phyloP scores from a whole-genome alignment of 495 filamentous ascomycete species.

The Hamigera avellanea region DNA sequence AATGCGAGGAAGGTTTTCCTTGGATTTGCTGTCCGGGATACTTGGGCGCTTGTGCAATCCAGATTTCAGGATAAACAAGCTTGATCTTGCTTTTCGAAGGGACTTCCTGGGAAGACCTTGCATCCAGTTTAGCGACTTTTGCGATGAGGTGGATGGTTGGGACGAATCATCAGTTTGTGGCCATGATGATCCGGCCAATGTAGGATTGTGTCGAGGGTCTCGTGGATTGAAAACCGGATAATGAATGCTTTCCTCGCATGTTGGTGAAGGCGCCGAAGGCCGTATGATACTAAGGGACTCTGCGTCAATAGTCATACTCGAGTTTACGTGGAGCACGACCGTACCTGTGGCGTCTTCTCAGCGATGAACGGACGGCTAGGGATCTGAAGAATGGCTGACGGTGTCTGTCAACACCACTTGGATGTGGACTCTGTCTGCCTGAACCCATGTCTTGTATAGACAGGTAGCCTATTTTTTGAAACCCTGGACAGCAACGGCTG shows the following conservation, averaged over 20 bases:
- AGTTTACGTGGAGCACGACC: background rate
- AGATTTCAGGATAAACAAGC: slow-evolving; percentile 18
- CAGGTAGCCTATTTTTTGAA: background rate
- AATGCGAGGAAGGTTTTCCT: background rate
- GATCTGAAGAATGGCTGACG: slow-evolving; percentile 9
- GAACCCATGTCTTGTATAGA: slow-evolving; percentile 4
- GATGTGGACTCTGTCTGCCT: background rate
- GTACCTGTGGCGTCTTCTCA: slow-evolving; percentile 15
- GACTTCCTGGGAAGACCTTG: slow-evolving; percentile 19
- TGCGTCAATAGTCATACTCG: background rate
- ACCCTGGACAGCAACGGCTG: too few relatives aligned
- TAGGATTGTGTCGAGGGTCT: slow-evolving; percentile 25
- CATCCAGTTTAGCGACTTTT: slow-evolving; percentile 13
- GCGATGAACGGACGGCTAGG: slow-evolving; percentile 8
- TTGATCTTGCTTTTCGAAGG: slow-evolving; percentile 22
- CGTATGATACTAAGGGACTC: slow-evolving; percentile 1
- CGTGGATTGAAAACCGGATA: slow-evolving; percentile 27
- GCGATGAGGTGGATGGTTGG: slow-evolving; percentile 5
- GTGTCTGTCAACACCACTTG: slow-evolving; percentile 1
- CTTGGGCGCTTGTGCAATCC: slow-evolving; percentile 13
- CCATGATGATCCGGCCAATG: slow-evolving; percentile 1
- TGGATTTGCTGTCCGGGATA: background rate
- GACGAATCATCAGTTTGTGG: slow-evolving; percentile 5
- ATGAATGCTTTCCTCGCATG: slow-evolving; percentile 21
- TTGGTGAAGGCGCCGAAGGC: slow-evolving; percentile 7